Evolutionary conservation across 2,329 filamentous ascomycete genomes (phyloP).

Genomic region (Microdochium nivale): DNA sequence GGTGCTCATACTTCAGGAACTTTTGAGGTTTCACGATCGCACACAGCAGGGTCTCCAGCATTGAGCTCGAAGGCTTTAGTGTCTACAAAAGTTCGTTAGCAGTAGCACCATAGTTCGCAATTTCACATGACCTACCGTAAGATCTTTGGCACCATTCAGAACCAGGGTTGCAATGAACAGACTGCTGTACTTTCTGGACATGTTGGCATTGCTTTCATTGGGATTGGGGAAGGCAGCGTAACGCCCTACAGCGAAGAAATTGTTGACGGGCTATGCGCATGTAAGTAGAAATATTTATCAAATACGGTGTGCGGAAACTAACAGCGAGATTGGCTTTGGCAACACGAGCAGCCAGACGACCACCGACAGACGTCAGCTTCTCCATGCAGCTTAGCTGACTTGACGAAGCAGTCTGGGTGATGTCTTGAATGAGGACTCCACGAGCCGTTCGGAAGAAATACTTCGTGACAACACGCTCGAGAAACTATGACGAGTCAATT

Average conservation of each 20-base stretch:
- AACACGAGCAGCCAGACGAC: conserved; percentile 35
- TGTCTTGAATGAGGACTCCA: conserved; percentile 11
- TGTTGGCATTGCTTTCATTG: conserved; percentile 27
- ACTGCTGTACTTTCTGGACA: conserved; percentile 35
- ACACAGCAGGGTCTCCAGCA: conserved; percentile 43
- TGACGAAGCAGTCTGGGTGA: background rate
- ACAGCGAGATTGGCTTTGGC: conserved; percentile 33
- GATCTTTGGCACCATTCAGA: conserved; percentile 35
- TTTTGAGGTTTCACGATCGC: conserved; percentile 40
- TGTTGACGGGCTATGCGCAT: conserved; percentile 24
- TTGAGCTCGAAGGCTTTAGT: conserved; percentile 25
- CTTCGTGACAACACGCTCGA: background rate
- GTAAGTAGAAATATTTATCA: conserved; percentile 11
- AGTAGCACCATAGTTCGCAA: background rate
- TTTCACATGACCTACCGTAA: conserved; percentile 20
- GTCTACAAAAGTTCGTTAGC: conserved; percentile 18
- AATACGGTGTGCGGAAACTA: conserved; percentile 10
- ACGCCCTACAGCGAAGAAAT: conserved; percentile 37
- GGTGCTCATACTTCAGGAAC: conserved; percentile 38
- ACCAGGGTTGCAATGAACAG: conserved; percentile 45
- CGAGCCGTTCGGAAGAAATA: conserved; percentile 38
- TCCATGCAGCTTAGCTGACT: conserved; percentile 25
- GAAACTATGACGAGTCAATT: background rate
- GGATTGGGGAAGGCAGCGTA: conserved; percentile 39
- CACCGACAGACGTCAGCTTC: conserved; percentile 34